A percentile compares a stretch with the other conserved stretches of the same genome.
These are phyloP conservation scores for Citrus medica DNA, from an alignment of 345 rosid species.

Conservation along the genomic window DNA sequence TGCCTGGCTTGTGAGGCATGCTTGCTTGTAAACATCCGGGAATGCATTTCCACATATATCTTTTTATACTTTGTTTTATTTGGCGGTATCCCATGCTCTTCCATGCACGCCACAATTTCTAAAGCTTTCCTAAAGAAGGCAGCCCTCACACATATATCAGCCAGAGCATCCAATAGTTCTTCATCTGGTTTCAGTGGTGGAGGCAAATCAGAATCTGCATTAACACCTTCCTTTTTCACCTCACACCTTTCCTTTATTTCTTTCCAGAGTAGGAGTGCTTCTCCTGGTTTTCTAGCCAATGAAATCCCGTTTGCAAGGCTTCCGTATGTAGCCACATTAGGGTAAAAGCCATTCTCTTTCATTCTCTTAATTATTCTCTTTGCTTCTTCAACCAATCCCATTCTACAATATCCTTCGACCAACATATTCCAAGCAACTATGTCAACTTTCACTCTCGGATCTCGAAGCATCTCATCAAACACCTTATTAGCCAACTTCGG, in stretches of 20 bases:
- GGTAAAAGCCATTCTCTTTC: conserved; percentile 69
- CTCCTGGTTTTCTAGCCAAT: conserved; percentile 91
- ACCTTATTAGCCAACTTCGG: conserved; percentile 86
- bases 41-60: conserved; percentile 93
- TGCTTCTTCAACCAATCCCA: conserved; percentile 80
- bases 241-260: conserved; percentile 70
- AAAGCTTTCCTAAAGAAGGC: conserved; percentile 89
- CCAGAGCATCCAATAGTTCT: conserved; percentile 66
- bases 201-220: conserved; percentile 28
- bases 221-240: conserved; percentile 28
- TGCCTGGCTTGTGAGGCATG: conserved; percentile 89
- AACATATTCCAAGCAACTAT: conserved; percentile 88
- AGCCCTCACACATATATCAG: conserved; percentile 87
- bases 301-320: conserved; percentile 83
- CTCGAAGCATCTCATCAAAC: conserved; percentile 83
- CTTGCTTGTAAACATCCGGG: conserved; percentile 93
- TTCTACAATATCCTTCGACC: conserved; percentile 77
- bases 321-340: conserved; percentile 79
- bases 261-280: conserved; percentile 89
- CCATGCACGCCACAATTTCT: conserved; percentile 91
- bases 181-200: conserved; percentile 72
- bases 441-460: conserved; percentile 79
- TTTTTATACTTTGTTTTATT: conserved; percentile 84
- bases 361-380: conserved; percentile 60
- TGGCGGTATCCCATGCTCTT: conserved; percentile 80